A percentile compares a stretch with the other conserved stretches of the same genome.
Evolutionary conservation across 2,329 filamentous ascomycete genomes (phyloP).

Genomic region (Pyrenophora tritici-repentis): DNA sequence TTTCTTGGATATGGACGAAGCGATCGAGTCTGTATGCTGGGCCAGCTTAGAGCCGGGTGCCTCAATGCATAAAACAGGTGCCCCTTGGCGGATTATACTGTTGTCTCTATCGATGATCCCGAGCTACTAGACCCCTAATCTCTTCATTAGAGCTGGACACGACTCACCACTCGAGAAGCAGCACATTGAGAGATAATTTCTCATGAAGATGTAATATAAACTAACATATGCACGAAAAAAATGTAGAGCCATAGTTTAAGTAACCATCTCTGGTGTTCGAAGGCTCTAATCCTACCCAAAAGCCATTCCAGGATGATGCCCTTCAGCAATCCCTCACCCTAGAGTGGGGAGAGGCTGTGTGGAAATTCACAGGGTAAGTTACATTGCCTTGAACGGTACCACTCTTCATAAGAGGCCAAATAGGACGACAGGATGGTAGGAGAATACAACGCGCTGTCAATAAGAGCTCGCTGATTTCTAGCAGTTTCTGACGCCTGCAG

Average conservation of each 20-base stretch:
- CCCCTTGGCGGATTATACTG: too few species aligned
- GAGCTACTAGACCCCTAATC: too few species aligned
- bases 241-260: too few species aligned
- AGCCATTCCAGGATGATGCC: not conserved
- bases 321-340: not conserved
- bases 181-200: too few species aligned
- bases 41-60: too few species aligned
- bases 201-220: too few species aligned
- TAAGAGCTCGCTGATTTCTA: not conserved
- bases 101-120: too few species aligned
- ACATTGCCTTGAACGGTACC: not conserved
- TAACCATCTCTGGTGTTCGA: not conserved
- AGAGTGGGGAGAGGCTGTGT: not conserved
- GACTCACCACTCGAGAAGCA: too few species aligned
- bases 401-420: not conserved
- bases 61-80: too few species aligned
- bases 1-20: not conserved
- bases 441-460: not conserved
- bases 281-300: not conserved
- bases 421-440: not conserved
- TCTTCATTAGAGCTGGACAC: too few species aligned
- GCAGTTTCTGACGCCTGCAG: not conserved
- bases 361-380: not conserved
- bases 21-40: not conserved
- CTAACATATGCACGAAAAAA: too few species aligned